Evolutionary conservation across 306 rosid genomes (phyloP).

Genomic region (Quercus ilex): DNA sequence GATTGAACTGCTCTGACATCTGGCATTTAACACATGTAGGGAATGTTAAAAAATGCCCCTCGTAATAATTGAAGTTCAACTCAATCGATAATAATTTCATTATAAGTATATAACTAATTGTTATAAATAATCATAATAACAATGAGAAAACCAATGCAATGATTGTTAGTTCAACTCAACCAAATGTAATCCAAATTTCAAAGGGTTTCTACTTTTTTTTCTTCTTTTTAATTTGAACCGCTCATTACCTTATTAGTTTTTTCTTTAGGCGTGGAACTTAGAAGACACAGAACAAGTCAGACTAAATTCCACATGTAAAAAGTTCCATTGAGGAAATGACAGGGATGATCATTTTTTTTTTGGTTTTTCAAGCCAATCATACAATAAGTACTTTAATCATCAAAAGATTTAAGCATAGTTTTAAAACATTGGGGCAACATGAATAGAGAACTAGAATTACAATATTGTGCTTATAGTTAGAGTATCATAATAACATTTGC

Average conservation of each 20-base stretch:
- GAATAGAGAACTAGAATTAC: neutral
- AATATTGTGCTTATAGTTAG: neutral
- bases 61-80: neutral
- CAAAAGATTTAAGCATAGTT: neutral
- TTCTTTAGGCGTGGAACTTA: no score
- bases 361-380: no score
- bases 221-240: no score
- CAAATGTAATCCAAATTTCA: no score
- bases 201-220: no score
- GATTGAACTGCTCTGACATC: conserved; percentile 88
- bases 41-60: neutral
- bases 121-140: neutral
- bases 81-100: neutral
- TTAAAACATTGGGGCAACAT: neutral
- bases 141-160: neutral
- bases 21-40: conserved; percentile 26
- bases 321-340: no score
- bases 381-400: neutral
- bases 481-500: neutral
- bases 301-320: no score
- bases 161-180: neutral
- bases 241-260: no score
- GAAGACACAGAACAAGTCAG: no score
- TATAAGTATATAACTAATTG: no score
- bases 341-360: no score